Percentiles rank a stretch among this genome's conserved stretches.
These are phyloP conservation scores for Tetrapisispora namnaoensis DNA, from an alignment of 805 yeast species.

Conservation along the genomic window DNA sequence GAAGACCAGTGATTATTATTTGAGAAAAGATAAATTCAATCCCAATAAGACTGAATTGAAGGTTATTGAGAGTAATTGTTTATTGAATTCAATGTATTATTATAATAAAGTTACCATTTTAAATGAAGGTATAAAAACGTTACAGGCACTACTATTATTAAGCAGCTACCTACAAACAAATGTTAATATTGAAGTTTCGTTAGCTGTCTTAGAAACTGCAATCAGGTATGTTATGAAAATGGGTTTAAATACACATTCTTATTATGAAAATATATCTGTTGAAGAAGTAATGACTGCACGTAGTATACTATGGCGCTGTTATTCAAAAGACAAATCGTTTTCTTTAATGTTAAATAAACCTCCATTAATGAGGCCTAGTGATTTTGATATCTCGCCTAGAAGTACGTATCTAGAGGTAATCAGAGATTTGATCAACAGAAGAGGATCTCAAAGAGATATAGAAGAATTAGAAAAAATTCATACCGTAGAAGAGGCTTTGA, in stretches of 20 bases:
- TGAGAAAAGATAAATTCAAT: constrained; percentile 15
- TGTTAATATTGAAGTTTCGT: constrained; percentile 34
- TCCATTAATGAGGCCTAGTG: constrained; percentile 15
- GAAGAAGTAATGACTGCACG: constrained; percentile 33
- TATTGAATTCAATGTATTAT: constrained; percentile 39
- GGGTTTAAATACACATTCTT: constrained; percentile 46
- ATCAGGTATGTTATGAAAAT: constrained; percentile 46
- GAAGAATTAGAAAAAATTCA: constrained; percentile 8
- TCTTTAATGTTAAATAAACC: constrained; percentile 17
- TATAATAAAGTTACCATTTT: constrained; percentile 41
- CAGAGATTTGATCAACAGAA: constrained; percentile 1
- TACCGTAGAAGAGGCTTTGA: constrained; percentile 11
- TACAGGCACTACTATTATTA: constrained; percentile 44
- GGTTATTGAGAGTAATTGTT: constrained; percentile 23
- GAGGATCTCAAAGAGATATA: constrained; percentile 3
- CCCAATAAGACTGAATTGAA: constrained; percentile 18
- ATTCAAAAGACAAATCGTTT: constrained; percentile 14
- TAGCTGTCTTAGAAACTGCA: constrained; percentile 36
- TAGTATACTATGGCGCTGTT: constrained; percentile 40
- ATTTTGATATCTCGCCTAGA: constrained; percentile 14
- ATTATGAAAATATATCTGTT: constrained; percentile 29
- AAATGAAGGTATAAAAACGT: constrained; percentile 42
- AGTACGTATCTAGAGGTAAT: constrained; percentile 13
- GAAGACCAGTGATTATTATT: constrained; percentile 9
- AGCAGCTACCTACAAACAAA: constrained; percentile 30